Percentiles rank a stretch among this genome's conserved stretches.
These are phyloP conservation scores for Centrapalus pauciflorus DNA, from an alignment of 129 eudicot species.

Conservation along the genomic window DNA sequence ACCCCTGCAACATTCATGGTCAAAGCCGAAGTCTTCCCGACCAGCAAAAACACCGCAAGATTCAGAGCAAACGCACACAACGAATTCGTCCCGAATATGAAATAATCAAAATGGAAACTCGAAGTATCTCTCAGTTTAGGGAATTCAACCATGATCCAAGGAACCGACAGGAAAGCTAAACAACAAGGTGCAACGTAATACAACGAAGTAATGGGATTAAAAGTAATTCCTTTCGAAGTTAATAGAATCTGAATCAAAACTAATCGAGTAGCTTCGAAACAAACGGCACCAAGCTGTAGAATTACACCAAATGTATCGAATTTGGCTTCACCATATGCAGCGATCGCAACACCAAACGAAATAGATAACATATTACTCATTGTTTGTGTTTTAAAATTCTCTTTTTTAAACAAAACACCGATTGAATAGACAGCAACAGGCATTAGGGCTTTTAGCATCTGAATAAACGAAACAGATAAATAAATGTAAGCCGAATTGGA, in stretches of 20 bases:
- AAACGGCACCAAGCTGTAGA: slow-evolving; percentile 38
- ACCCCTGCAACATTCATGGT: slow-evolving; percentile 57
- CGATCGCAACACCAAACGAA: slow-evolving; percentile 43
- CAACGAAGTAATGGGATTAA: slow-evolving; percentile 39
- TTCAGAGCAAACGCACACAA: slow-evolving; percentile 42
- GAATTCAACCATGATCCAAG: slow-evolving; percentile 39
- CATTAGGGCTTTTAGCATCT: slow-evolving; percentile 52
- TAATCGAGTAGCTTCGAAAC: slow-evolving; percentile 45
- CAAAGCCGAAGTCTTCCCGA: slow-evolving; percentile 53
- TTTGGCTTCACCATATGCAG: slow-evolving; percentile 47
- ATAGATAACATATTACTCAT: slow-evolving; percentile 41
- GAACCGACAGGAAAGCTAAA: slow-evolving; percentile 30
- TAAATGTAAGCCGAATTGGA: slow-evolving; percentile 48
- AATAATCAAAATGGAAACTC: slow-evolving; percentile 39
- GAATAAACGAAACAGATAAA: slow-evolving; percentile 42
- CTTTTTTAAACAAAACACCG: slow-evolving; percentile 35
- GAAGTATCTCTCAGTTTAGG: slow-evolving; percentile 31
- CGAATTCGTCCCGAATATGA: slow-evolving; percentile 43
- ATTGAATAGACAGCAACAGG: slow-evolving; percentile 47
- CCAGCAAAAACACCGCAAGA: slow-evolving; percentile 47
- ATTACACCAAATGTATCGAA: slow-evolving; percentile 38
- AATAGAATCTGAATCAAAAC: slow-evolving; percentile 41
- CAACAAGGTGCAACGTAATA: slow-evolving; percentile 54
- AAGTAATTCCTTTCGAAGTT: slow-evolving; percentile 33
- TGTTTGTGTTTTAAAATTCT: slow-evolving; percentile 19